These are phyloP conservation scores for Datisca glomerata DNA, from an alignment of 306 rosid species.

Conservation along the genomic window DNA sequence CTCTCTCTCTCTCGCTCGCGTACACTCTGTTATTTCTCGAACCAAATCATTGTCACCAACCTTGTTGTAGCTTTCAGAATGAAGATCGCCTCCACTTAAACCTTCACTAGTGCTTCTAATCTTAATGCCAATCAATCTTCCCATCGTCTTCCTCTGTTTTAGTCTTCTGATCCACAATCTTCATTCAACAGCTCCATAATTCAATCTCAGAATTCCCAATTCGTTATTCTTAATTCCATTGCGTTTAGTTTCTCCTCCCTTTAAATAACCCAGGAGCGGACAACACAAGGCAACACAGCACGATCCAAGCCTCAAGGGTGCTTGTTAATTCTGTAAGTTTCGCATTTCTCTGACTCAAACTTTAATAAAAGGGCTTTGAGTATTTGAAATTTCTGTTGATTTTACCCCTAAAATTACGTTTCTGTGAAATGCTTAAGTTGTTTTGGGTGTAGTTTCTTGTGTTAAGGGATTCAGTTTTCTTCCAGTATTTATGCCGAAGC, in stretches of 20 bases:
- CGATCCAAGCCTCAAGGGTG: slow-evolving; percentile 11
- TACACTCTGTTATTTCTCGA: slow-evolving; percentile 28
- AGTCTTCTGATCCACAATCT: slow-evolving; percentile 8
- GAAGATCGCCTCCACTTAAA: slow-evolving; percentile 30
- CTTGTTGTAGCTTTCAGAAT: slow-evolving; percentile 38
- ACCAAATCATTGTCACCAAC: slow-evolving; percentile 41
- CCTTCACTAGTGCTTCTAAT: slow-evolving; percentile 32
- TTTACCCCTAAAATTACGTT: slow-evolving; percentile 7
- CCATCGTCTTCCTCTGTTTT: slow-evolving; percentile 15
- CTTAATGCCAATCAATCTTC: slow-evolving; percentile 27
- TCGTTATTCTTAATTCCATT: slow-evolving; percentile 7
- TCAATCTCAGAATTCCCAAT: slow-evolving; percentile 18
- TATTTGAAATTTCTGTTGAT: slow-evolving; percentile 13
- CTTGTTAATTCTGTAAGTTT: slow-evolving; percentile 9
- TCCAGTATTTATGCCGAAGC: not conserved
- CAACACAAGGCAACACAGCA: too few relatives aligned
- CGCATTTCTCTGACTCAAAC: slow-evolving; percentile 8
- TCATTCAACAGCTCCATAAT: not conserved
- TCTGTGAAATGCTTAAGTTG: slow-evolving; percentile 12
- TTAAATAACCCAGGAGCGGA: too few relatives aligned
- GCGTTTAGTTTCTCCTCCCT: not conserved
- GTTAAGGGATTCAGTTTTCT: slow-evolving; percentile 20
- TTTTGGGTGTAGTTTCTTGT: slow-evolving; percentile 11
- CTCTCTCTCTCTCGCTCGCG: slow-evolving; percentile 21
- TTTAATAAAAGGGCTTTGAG: slow-evolving; percentile 18